Evolutionary conservation across 2,329 filamentous ascomycete species (phyloP), one percentile per base, ranked within the genome.

Genomic region (Diaporthe ilicicola): DNA sequence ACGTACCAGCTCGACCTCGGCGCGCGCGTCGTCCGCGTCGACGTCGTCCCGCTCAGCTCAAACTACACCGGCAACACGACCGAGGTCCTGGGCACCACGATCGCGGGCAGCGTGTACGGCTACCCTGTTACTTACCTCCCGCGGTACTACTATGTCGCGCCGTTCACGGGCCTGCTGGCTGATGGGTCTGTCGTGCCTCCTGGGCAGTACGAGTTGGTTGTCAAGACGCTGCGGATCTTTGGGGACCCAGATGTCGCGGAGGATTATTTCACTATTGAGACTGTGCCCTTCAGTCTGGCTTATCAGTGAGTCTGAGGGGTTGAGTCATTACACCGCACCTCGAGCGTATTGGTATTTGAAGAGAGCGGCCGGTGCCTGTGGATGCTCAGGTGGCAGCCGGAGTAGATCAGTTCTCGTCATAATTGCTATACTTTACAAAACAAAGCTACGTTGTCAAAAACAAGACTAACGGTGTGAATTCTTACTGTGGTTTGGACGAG

Each of bases 161-260:
- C 67, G 13, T 78, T 78, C 64, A 72, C 37, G 17, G 77, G 77
- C 1, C 34, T 74, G 50, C 59, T 78, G 42, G 72, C 59, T 2
- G 76, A 78, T 51, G 73, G 77, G 0, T 72, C 67, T 0, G 69
- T 74, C 12, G 74, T 77, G 8, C 72, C 76, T 0, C 75, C 74
- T 61, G 78, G 78, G 0, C 46, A 37, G 5, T 79, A 79, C 50
- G 66, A 55, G 59, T 70, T 79, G 34, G 72, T 77, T 22, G 73
- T 74, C 12, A 73, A 74, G 27, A 75, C 72, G 6, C 42, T 79
- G 48, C 74, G 70, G 59, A 70, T 78, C 17, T 77, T 77, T 68
- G 78, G 78, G 2, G 74, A 79, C 34, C 56, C 64, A 22, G 34
- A 71, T 0, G 73, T 74, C n/a, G 65, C 70, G 22, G 71, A 74